Conservation (phyloP, 2,329 filamentous ascomycete genomes). For the Gyromitra esculenta region DNA sequence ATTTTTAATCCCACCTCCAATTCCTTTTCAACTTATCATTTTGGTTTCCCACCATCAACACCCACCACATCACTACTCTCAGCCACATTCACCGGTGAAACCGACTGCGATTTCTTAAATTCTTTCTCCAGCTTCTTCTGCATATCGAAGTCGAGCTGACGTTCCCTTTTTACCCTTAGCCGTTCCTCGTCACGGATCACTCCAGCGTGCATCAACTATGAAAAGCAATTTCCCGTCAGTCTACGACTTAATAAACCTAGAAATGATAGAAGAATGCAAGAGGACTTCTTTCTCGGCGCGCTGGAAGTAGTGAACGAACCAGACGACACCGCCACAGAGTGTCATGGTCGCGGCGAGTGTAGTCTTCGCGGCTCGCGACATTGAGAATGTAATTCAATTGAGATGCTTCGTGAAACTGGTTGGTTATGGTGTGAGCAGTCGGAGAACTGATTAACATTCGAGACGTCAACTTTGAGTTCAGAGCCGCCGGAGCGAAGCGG, state of each 20-base stretch:
- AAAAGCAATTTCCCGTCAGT: slow-evolving; percentile 18
- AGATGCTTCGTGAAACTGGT: background rate
- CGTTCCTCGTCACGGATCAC: slow-evolving; percentile 95
- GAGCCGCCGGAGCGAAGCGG: slow-evolving; percentile 19
- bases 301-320: slow-evolving; percentile 90
- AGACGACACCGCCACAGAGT: slow-evolving; percentile 78
- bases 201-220: slow-evolving; percentile 91
- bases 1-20: background rate
- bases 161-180: slow-evolving; percentile 86
- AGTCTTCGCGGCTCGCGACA: slow-evolving; percentile 91
- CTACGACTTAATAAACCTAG: background rate
- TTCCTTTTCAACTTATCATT: background rate
- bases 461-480: slow-evolving; percentile 36
- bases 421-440: background rate
- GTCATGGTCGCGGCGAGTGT: slow-evolving; percentile 81
- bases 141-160: slow-evolving; percentile 93
- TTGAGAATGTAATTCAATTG: slow-evolving; percentile 61
- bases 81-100: slow-evolving; percentile 60
- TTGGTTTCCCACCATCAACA: background rate
- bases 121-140: slow-evolving; percentile 85
- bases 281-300: slow-evolving; percentile 79
- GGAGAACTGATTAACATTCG: slow-evolving; percentile 1
- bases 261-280: slow-evolving; percentile 59
- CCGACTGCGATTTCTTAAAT: slow-evolving; percentile 87
- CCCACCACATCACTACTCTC: background rate